Percentiles rank a stretch among this genome's conserved stretches.
Conservation (phyloP, 768 basidiomycete genomes). For the Gymnopilus junonius region DNA sequence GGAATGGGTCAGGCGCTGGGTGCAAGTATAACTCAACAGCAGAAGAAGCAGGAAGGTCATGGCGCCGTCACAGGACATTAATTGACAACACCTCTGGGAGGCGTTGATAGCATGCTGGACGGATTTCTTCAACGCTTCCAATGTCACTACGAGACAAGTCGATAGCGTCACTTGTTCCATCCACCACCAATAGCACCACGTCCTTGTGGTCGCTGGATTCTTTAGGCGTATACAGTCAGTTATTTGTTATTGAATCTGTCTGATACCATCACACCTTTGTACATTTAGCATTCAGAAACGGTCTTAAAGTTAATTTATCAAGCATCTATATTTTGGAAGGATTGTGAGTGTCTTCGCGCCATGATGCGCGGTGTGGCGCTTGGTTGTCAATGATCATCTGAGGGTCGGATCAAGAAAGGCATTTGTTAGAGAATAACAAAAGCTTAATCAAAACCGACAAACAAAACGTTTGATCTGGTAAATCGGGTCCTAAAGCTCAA, state of each 20-base stretch:
- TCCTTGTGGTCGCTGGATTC: background rate
- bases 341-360: background rate
- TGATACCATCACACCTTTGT: background rate
- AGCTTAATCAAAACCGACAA: background rate
- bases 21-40: slow-evolving; percentile 34
- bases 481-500: background rate
- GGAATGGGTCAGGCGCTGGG: slow-evolving; percentile 63
- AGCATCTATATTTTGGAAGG: background rate
- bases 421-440: background rate
- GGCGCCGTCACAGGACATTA: background rate
- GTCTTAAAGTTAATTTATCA: background rate
- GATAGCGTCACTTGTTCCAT: background rate
- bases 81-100: background rate
- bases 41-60: slow-evolving; percentile 26
- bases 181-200: background rate
- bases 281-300: background rate
- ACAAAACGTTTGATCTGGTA: background rate
- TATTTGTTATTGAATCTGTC: background rate
- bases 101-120: background rate
- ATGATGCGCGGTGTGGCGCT: background rate
- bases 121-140: background rate
- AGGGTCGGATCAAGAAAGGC: background rate
- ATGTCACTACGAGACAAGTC: background rate
- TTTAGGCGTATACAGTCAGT: background rate
- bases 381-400: background rate